These are phyloP conservation scores for Diospyros kaki DNA, from an alignment of 148 eudicot genomes.

Conservation along the genomic window DNA sequence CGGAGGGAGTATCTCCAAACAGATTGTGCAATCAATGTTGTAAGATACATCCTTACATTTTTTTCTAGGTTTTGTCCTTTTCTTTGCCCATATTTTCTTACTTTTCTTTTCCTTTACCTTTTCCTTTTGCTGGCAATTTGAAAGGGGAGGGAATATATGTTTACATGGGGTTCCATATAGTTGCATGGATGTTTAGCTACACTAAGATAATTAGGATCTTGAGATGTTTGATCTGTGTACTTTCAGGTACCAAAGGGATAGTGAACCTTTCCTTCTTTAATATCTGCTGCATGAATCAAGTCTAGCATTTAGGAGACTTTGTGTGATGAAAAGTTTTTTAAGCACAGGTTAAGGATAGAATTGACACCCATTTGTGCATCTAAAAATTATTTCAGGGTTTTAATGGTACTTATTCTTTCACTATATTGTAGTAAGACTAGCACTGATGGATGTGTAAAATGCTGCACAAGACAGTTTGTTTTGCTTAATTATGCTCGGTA, in stretches of 20 bases:
- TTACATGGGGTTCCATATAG: neutral
- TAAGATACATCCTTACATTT: conserved; percentile 18
- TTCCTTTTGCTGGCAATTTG: neutral
- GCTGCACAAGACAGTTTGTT: neutral
- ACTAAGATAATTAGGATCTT: neutral
- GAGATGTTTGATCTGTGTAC: neutral
- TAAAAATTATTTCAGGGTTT: neutral
- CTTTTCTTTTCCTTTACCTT: neutral
- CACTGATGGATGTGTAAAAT: neutral
- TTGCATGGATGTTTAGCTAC: no score
- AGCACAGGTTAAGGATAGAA: neutral
- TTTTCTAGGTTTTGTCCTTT: neutral
- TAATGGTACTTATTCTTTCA: no score
- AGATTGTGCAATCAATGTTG: conserved; percentile 84
- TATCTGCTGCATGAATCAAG: neutral
- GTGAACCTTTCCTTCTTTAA: neutral
- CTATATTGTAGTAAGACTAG: neutral
- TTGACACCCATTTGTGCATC: neutral
- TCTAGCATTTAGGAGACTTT: neutral
- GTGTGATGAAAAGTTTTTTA: neutral
- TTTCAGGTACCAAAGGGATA: no score
- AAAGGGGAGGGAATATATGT: neutral
- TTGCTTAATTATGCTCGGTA: neutral
- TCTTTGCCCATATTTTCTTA: neutral
- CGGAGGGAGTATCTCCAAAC: conserved; percentile 86